Conservation (phyloP, 2,329 filamentous ascomycete genomes). For the Pseudofabraea citricarpa region DNA sequence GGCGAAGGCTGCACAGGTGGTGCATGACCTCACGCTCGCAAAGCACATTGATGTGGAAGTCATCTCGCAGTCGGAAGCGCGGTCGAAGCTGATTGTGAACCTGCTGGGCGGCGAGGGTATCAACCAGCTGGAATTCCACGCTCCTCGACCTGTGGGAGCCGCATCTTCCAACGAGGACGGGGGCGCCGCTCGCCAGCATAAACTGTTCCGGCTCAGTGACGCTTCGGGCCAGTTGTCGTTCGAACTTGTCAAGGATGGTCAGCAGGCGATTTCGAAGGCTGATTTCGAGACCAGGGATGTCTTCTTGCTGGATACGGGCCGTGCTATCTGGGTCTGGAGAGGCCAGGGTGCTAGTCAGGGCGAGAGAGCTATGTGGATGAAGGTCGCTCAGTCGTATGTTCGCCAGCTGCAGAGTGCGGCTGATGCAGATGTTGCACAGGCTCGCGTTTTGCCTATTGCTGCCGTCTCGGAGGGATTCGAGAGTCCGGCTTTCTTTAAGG, state of each 20-base stretch:
- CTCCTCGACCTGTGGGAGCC: conserved; percentile 35
- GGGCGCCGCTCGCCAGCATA: conserved; percentile 25
- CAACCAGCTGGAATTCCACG: conserved; percentile 35
- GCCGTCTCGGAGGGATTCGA: conserved; percentile 55
- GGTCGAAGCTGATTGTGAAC: conserved; percentile 49
- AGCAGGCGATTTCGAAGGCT: conserved; percentile 33
- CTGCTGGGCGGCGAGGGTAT: conserved; percentile 46
- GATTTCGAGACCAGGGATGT: conserved; percentile 57
- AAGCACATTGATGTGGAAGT: conserved; percentile 62
- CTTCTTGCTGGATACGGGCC: conserved; percentile 58
- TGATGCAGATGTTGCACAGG: no score
- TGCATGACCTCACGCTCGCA: conserved; percentile 58
- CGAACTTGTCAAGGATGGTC: conserved; percentile 51
- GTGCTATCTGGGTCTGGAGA: conserved; percentile 62
- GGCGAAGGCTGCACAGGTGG: conserved; percentile 61
- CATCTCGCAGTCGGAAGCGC: conserved; percentile 53
- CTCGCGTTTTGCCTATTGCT: no score
- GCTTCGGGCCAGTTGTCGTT: conserved; percentile 53
- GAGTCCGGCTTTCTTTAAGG: conserved; percentile 49
- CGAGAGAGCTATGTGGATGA: conserved; percentile 58
- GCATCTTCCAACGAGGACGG: conserved; percentile 12
- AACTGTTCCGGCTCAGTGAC: conserved; percentile 60
- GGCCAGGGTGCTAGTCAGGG: conserved; percentile 50
- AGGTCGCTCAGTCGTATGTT: conserved; percentile 52
- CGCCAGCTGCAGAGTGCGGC: conserved; percentile 35